A percentile compares a stretch with the other conserved stretches of the same genome.
Conservation (phyloP, 2,329 filamentous ascomycete species). For the Didymella arachidicola region DNA sequence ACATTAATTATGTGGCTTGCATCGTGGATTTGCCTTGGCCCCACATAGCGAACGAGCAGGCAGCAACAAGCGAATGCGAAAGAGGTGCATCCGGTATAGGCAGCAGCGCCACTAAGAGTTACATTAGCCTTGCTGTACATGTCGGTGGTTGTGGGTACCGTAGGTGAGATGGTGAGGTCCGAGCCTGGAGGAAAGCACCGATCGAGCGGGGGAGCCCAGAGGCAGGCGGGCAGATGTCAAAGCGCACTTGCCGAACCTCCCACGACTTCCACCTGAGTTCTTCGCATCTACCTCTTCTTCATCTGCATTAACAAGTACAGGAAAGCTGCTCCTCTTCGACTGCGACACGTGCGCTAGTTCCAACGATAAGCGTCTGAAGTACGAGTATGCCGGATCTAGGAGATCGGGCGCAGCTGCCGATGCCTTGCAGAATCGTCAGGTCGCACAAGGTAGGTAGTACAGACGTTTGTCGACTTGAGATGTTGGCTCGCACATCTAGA, state of each 20-base stretch:
- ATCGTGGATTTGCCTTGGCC: slow-evolving; percentile 1
- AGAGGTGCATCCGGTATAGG: neutral
- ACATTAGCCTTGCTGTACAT: neutral
- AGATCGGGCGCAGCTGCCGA: slow-evolving; percentile 6
- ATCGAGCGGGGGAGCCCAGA: neutral
- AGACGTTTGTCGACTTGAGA: neutral
- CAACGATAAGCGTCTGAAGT: neutral
- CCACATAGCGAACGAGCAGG: neutral
- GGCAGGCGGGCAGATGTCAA: neutral
- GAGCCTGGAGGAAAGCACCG: neutral
- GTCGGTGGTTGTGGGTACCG: neutral
- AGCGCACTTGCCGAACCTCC: slow-evolving; percentile 9
- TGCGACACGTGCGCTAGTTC: neutral
- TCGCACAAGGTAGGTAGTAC: slow-evolving; percentile 7
- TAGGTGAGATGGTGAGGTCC: neutral
- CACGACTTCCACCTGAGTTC: neutral
- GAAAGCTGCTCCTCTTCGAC: neutral
- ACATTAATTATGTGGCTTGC: slow-evolving; percentile 9
- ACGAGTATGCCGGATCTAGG: neutral
- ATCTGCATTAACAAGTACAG: neutral
- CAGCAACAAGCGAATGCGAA: slow-evolving; percentile 12
- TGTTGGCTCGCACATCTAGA: neutral
- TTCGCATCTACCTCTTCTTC: neutral
- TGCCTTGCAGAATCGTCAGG: neutral
- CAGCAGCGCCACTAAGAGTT: neutral